Percentiles rank a stretch among this genome's conserved stretches.
Conservation (phyloP, 768 basidiomycete species). For the Mycena capillaripes region DNA sequence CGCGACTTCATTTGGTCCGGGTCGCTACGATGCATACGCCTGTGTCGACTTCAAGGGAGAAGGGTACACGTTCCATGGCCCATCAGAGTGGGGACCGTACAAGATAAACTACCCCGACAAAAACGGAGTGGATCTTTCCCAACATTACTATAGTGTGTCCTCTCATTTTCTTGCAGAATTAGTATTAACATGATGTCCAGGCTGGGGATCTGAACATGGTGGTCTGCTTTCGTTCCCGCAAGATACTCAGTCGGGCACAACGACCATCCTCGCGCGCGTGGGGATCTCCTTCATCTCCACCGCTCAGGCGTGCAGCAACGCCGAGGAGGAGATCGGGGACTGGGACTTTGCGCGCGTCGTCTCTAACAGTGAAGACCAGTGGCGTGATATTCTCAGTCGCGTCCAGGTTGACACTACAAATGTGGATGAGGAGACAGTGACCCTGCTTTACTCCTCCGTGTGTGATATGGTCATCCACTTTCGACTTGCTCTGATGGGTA, state of each 20-base stretch:
- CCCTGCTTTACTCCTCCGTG: slow-evolving; percentile 73
- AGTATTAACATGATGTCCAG: slow-evolving; percentile 42
- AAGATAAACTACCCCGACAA: slow-evolving; percentile 62
- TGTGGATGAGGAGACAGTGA: slow-evolving; percentile 63
- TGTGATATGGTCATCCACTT: slow-evolving; percentile 25
- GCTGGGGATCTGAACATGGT: slow-evolving; percentile 65
- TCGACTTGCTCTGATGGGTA: background rate
- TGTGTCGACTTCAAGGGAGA: slow-evolving; percentile 74
- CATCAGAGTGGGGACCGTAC: slow-evolving; percentile 70
- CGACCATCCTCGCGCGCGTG: slow-evolving; percentile 68
- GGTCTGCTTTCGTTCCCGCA: slow-evolving; percentile 67
- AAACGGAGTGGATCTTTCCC: slow-evolving; percentile 58
- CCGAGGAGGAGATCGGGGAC: slow-evolving; percentile 70
- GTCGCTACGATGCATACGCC: slow-evolving; percentile 68
- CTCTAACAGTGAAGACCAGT: slow-evolving; percentile 57
- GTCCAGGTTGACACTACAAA: slow-evolving; percentile 65
- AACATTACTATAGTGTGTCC: slow-evolving; percentile 63
- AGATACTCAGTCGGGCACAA: slow-evolving; percentile 47
- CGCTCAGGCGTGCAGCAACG: slow-evolving; percentile 72
- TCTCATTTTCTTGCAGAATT: background rate
- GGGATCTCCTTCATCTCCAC: slow-evolving; percentile 77
- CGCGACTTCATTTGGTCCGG: slow-evolving; percentile 71
- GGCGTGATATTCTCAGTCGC: slow-evolving; percentile 71
- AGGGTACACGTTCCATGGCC: slow-evolving; percentile 59
- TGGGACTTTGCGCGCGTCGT: slow-evolving; percentile 68